Evolutionary conservation across 768 basidiomycete species (phyloP), one percentile per base, ranked within the genome.

Genomic region (Mycena pura): DNA sequence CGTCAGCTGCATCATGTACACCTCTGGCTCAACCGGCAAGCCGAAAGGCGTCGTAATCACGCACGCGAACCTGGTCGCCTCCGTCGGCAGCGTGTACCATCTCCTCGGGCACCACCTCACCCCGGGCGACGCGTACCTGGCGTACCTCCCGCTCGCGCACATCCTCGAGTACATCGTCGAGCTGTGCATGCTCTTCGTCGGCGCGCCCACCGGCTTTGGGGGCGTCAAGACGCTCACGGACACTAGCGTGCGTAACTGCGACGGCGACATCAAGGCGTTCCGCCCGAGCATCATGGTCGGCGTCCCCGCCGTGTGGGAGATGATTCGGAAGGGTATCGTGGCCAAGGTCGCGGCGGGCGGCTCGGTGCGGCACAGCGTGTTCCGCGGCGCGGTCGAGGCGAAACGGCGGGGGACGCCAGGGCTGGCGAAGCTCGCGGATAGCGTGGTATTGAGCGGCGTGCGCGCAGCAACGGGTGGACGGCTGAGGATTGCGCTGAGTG

Each of bases 241-340:
- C 70, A 85, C 89, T 3, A 93, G 90, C n/a, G 93, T 96, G 19
- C 87, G 95, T 43, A 89, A 92, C 39, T 84, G 83, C 71, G 84
- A 89, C 58, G 96, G 96, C 47, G 96, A 99, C 72, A 86, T 99
- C 69, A 80, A 82, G 51, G 82, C 87, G 13, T 92, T 97, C 81
- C 77, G 81, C 40, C 96, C 96, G 6, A 83, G 88, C n/a, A 88
- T 97, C 76, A 89, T 99, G 85, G 86, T 93, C 51, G 96, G 95
- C 51, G 96, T 99, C 2, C 96, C 96, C 2, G 93, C 95, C 3
- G 92, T 99, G 1, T 99, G 95, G 95, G 96, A 99, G 76, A 89
- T 87, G 54, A 98, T 98, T 65, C 88, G 96, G 60, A 99, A 99
- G 79, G 95, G 95, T 29, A 96, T 99, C 71, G 69, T 95, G 10